Conservation (phyloP, 2,329 filamentous ascomycete species). For the Monosporascus sp. region DNA sequence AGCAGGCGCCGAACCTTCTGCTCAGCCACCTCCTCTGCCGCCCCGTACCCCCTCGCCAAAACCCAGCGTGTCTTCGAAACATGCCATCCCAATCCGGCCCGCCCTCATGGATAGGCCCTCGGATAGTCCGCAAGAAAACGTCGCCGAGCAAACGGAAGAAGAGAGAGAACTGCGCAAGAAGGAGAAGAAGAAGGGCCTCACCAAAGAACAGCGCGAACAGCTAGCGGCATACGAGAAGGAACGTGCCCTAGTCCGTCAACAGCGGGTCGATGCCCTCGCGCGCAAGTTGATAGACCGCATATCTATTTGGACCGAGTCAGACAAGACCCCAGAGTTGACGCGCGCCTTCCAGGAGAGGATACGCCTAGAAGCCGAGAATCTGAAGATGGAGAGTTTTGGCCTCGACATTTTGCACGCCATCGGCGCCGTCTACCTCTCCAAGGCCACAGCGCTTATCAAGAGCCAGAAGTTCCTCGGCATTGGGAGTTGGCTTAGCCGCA, state of each 20-base stretch:
- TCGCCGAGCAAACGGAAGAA: constrained; percentile 62
- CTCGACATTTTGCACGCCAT: constrained; percentile 95
- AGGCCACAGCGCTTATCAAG: constrained; percentile 82
- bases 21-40: constrained; percentile 23
- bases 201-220: constrained; percentile 90
- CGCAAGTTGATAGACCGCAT: constrained; percentile 86
- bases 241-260: constrained; percentile 75
- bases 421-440: constrained; percentile 82
- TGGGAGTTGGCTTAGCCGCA: constrained; percentile 84
- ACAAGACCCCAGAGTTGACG: constrained; percentile 81
- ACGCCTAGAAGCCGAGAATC: constrained; percentile 87
- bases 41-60: constrained; percentile 36
- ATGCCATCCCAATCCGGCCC: constrained; percentile 68
- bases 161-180: constrained; percentile 73
- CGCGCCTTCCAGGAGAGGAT: constrained; percentile 91
- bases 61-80: constrained; percentile 31
- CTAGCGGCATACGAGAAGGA: constrained; percentile 84
- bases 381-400: constrained; percentile 99
- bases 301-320: constrained; percentile 94
- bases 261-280: constrained; percentile 79
- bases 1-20: constrained; percentile 18
- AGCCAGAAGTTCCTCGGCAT: constrained; percentile 97
- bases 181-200: constrained; percentile 79
- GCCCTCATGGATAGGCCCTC: constrained; percentile 80
- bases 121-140: constrained; percentile 61